Evolutionary conservation across 148 eudicot species (phyloP), one percentile per base, ranked within the genome.

Genomic region (Dianthus caryophyllus): DNA sequence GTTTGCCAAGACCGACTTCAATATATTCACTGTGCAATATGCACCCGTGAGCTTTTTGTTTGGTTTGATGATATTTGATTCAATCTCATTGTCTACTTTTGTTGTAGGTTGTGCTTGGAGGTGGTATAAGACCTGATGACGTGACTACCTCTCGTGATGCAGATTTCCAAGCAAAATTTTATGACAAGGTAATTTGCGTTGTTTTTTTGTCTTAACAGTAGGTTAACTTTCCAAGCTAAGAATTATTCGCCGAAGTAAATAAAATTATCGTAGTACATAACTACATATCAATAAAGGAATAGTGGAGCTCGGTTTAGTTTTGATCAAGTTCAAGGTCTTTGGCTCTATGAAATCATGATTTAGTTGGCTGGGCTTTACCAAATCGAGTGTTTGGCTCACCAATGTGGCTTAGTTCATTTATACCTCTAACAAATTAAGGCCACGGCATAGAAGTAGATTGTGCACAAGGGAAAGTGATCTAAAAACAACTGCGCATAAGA

Each of bases 151-250:
- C 98, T 72, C 92, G 96, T 83, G 92, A 88, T 30, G 98, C 92
- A 67, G 90, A 88, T 75, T 94, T 94, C 65, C 97, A 94, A 59
- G 97, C 98, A 21, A 94, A 90, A 66, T 94, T 94, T 72, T 94
- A 66, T 77, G 96, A 94, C 75, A 90, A 94, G 94, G 98, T 90
- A 73, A 64, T 13, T 10, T 57, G 25, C 4, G 11, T 36, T 64
- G 49, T 12, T 18, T 18, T 29, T 9, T 18, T 61, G 14, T 54
- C 56, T 61, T 36, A 56, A 60, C 39, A 54, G 15, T 21, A 22
- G n/a, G n/a, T n/a, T n/a, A n/a, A n/a, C n/a, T n/a, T 18, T n/a
- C 20, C 4, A 18, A 41, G 44, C 17, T 1, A 38, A 9, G 9
- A 10, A n/a, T n/a, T 5, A 50, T 0, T 5, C 9, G 0, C 7